Conservation (phyloP, 768 basidiomycete genomes). For the Macrolepiota dolichaula region DNA sequence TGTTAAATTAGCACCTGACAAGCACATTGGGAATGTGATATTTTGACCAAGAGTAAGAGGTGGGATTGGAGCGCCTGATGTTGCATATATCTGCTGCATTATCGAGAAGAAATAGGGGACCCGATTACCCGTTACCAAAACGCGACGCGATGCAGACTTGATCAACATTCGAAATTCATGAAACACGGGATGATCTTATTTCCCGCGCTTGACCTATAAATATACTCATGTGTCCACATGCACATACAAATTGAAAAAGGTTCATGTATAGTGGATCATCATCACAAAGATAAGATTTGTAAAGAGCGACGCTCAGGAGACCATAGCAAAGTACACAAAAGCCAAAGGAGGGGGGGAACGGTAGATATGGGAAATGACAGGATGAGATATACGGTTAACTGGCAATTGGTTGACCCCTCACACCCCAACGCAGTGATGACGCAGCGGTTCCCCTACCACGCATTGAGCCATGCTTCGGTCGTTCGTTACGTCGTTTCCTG, state of each 20-base stretch:
- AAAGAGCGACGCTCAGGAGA: neutral
- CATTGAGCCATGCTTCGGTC: conserved; percentile 68
- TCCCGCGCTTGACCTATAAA: too few relatives aligned
- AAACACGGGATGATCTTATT: too few relatives aligned
- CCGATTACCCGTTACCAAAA: too few relatives aligned
- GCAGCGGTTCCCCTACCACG: conserved; percentile 44
- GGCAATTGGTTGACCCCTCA: neutral
- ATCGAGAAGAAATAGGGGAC: too few relatives aligned
- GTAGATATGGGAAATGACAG: neutral
- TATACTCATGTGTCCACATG: too few relatives aligned
- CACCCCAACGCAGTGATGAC: neutral
- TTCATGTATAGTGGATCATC: too few relatives aligned
- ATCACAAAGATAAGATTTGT: too few relatives aligned
- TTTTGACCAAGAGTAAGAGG: neutral
- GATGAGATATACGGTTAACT: neutral
- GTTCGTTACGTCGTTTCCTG: conserved; percentile 75
- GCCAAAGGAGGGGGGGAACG: neutral
- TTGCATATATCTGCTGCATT: too few relatives aligned
- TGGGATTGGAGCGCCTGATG: too few relatives aligned
- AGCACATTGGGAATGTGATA: neutral
- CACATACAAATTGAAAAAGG: too few relatives aligned
- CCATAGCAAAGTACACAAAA: neutral
- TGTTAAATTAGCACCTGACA: neutral
- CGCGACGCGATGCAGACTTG: too few relatives aligned
- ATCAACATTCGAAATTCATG: too few relatives aligned